Conservation (phyloP, 345 rosid genomes). For the Salix brachista region DNA sequence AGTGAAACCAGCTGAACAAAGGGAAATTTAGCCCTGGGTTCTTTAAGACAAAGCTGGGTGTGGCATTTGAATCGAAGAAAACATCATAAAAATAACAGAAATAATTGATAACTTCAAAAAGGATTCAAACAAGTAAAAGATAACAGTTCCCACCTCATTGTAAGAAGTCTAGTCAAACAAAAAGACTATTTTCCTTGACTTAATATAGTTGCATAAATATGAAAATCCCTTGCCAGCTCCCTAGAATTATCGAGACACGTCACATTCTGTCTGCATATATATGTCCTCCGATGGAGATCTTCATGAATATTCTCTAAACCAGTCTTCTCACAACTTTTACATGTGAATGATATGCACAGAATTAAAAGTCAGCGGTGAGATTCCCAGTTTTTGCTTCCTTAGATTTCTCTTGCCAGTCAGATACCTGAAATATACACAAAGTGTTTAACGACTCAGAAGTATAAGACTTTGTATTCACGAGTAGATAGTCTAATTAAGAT, state of each 20-base stretch:
- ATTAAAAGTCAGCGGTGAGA: not conserved
- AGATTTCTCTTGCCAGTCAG: not conserved
- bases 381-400: not conserved
- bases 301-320: not conserved
- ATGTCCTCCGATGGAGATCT: not conserved
- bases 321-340: not conserved
- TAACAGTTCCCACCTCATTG: no score
- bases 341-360: not conserved
- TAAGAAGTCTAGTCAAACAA: not conserved
- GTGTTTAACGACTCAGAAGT: not conserved
- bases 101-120: not conserved
- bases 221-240: not conserved
- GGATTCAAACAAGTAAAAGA: not conserved
- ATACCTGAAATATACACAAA: not conserved
- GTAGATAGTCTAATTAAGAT: not conserved
- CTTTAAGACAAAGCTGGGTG: not conserved
- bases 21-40: no score
- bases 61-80: not conserved
- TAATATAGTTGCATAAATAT: not conserved
- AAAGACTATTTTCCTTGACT: not conserved
- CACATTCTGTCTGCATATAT: not conserved
- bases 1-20: no score
- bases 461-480: not conserved
- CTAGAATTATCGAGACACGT: not conserved
- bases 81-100: not conserved